Evolutionary conservation across 306 rosid species (phyloP).

Genomic region (Dryas drummondii): DNA sequence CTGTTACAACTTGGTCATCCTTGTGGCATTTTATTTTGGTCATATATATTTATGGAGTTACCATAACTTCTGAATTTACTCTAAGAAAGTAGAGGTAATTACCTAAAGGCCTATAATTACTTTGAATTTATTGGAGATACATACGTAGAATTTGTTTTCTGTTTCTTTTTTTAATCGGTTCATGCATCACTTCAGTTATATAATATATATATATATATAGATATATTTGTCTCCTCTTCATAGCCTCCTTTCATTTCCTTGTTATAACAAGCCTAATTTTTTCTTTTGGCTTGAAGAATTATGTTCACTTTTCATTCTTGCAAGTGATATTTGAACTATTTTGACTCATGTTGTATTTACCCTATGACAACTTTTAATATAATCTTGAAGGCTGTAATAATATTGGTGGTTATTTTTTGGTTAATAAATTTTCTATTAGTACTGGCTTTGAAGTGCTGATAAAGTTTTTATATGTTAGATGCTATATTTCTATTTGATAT

Average conservation of each 20-base stretch:
- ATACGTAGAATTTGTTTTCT: background rate
- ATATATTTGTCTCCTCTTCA: background rate
- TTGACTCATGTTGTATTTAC: background rate
- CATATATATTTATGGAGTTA: background rate
- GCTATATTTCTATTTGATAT: background rate
- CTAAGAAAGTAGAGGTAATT: background rate
- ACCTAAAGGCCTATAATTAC: background rate
- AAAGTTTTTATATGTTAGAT: background rate
- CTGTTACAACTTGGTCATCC: background rate
- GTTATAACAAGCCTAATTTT: background rate
- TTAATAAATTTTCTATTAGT: background rate
- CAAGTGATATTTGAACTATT: background rate
- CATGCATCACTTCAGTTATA: background rate
- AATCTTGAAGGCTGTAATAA: background rate
- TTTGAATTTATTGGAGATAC: background rate
- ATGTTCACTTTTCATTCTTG: background rate
- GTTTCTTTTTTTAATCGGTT: background rate
- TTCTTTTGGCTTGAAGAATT: constrained; percentile 3
- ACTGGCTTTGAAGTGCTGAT: background rate
- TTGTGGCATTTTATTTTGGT: constrained; percentile 10
- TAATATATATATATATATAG: too few species aligned
- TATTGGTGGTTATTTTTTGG: background rate
- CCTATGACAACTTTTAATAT: background rate
- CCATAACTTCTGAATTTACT: background rate
- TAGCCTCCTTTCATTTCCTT: background rate